These are phyloP conservation scores for Malus hybrid DNA, from an alignment of 331 rosid species.

Conservation along the genomic window DNA sequence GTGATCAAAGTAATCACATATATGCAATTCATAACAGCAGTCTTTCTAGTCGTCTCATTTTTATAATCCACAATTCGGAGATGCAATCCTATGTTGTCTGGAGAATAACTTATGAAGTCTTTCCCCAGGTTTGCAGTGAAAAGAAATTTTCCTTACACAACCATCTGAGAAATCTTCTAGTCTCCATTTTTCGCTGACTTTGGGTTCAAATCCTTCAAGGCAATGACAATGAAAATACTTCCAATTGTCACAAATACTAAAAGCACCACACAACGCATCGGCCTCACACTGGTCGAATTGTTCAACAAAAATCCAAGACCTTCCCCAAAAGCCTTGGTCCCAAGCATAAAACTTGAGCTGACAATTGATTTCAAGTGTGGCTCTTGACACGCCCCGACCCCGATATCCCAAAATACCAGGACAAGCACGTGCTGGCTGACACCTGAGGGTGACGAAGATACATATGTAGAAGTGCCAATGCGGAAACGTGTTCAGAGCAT, in stretches of 20 bases:
- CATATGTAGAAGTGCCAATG: neutral
- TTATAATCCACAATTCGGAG: neutral
- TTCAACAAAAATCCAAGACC: neutral
- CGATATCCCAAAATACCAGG: neutral
- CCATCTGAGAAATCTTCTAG: constrained; percentile 4
- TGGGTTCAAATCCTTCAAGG: constrained; percentile 17
- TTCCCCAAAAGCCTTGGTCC: neutral
- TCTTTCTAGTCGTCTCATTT: neutral
- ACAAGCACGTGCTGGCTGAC: too few relatives aligned
- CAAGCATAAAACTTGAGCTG: constrained; percentile 4
- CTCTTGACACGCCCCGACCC: neutral
- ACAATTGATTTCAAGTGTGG: constrained; percentile 15
- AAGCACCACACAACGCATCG: constrained; percentile 5
- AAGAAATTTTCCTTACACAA: neutral
- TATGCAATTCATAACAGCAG: too few relatives aligned
- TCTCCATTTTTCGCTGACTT: neutral
- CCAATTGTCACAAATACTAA: neutral
- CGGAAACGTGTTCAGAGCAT: neutral
- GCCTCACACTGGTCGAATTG: neutral
- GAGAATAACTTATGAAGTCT: too few relatives aligned
- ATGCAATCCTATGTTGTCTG: neutral
- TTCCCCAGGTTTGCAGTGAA: neutral
- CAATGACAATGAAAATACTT: constrained; percentile 9
- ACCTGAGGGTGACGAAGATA: neutral
- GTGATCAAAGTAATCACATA: too few relatives aligned